phyloP scores from a whole-genome alignment of 139 green algal species.

The Pycnococcus provasolii region DNA sequence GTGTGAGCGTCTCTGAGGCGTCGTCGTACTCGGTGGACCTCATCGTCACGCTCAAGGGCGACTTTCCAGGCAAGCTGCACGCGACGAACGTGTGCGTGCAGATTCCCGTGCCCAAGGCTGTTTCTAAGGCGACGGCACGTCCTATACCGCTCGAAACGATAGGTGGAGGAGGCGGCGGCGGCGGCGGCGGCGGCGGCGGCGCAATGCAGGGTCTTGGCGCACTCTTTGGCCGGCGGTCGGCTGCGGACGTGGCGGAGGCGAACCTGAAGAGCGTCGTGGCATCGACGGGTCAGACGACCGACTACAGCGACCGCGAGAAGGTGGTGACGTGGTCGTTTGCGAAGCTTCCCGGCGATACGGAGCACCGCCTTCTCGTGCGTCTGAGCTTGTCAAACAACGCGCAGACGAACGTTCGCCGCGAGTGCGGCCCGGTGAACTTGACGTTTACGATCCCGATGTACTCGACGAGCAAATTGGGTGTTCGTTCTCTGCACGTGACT shows the following conservation, averaged over 20 bases:
- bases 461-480: constrained; percentile 39
- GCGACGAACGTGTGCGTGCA: constrained; percentile 26
- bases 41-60: constrained; percentile 32
- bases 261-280: background rate
- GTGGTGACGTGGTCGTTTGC: constrained; percentile 37
- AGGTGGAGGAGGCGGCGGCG: too few species aligned
- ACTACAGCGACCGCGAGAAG: constrained; percentile 33
- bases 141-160: too few species aligned
- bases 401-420: constrained; percentile 17
- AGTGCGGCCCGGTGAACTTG: constrained; percentile 80
- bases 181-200: too few species aligned
- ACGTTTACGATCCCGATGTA: constrained; percentile 87
- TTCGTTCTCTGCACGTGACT: constrained; percentile 67
- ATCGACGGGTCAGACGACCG: constrained; percentile 28
- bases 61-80: constrained; percentile 25
- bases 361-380: constrained; percentile 1
- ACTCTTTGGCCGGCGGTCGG: too few species aligned
- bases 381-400: background rate
- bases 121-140: background rate
- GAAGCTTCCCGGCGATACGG: constrained; percentile 15
- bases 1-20: constrained; percentile 45
- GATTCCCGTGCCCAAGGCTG: constrained; percentile 35
- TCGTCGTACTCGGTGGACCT: constrained; percentile 34
- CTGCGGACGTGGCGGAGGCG: too few species aligned
- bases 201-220: too few species aligned